These are phyloP conservation scores for Globisporangium heterothallicum DNA, from an alignment of 352 stramenopile species.

Conservation along the genomic window DNA sequence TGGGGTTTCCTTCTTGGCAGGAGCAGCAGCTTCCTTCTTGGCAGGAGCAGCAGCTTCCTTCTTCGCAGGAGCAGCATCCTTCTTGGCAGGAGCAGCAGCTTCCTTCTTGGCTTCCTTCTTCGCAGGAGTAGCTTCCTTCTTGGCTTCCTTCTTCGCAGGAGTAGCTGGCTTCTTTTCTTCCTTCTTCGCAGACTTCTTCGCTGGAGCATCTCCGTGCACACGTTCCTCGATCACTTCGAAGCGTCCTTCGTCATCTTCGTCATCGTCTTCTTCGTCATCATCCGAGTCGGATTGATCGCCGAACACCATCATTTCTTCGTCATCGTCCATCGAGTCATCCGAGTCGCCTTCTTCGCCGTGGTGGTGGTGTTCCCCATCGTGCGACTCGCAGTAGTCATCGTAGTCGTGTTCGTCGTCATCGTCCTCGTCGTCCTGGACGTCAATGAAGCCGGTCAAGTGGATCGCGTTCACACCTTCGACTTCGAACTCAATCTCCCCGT, in stretches of 20 bases:
- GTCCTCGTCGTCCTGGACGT: conserved; percentile 70
- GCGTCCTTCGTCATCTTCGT: conserved; percentile 35
- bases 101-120: conserved; percentile 38
- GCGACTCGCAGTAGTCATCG: conserved; percentile 16
- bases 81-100: conserved; percentile 20
- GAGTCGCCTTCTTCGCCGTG: conserved; percentile 12
- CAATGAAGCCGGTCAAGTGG: conserved; percentile 78
- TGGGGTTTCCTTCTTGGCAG: conserved; percentile 30
- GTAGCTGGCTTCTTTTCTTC: conserved; percentile 13
- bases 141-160: conserved; percentile 20
- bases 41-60: conserved; percentile 20
- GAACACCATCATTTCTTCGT: conserved; percentile 66
- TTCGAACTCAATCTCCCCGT: conserved; percentile 65
- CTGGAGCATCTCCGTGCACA: conserved; percentile 32
- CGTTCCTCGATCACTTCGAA: conserved; percentile 80
- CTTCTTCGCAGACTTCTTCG: conserved; percentile 22
- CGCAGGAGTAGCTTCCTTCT: conserved; percentile 16
- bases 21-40: conserved; percentile 23
- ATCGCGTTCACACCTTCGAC: conserved; percentile 71
- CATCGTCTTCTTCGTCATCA: conserved; percentile 40
- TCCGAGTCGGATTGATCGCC: conserved; percentile 32
- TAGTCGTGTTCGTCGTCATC: conserved; percentile 45
- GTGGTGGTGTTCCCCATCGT: conserved; percentile 33
- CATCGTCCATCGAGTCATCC: conserved; percentile 38
- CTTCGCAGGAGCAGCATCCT: conserved; percentile 16